Conservation (phyloP, 179 eudicot species). For the Pouteria campechiana region DNA sequence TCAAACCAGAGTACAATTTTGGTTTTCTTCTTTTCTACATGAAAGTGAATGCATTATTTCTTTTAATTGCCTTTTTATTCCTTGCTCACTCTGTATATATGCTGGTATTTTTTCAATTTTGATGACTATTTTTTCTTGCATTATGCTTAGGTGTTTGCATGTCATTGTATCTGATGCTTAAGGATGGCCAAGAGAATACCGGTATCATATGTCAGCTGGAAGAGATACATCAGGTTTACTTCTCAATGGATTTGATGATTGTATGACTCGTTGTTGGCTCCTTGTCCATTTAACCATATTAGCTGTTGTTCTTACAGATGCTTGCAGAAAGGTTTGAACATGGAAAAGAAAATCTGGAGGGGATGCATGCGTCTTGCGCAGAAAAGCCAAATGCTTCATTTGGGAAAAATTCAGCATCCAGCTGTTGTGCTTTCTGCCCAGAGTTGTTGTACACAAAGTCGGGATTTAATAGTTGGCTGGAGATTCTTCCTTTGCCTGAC, state of each 20-base stretch:
- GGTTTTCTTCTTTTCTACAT: too few relatives aligned
- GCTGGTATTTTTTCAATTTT: too few relatives aligned
- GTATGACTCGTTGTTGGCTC: not conserved
- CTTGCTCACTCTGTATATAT: too few relatives aligned
- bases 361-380: constrained; percentile 10
- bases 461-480: constrained; percentile 59
- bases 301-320: constrained; percentile 26
- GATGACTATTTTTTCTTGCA: not conserved
- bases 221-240: constrained; percentile 69
- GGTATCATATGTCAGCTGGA: constrained; percentile 34
- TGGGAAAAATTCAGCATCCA: too few relatives aligned
- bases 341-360: constrained; percentile 45
- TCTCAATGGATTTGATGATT: not conserved
- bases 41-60: too few relatives aligned
- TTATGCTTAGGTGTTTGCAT: constrained; percentile 48
- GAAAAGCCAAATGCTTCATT: constrained; percentile 15
- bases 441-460: constrained; percentile 29
- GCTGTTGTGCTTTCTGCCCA: constrained; percentile 56
- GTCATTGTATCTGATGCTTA: constrained; percentile 39
- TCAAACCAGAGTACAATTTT: too few relatives aligned
- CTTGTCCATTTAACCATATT: not conserved
- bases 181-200: constrained; percentile 17
- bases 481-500: constrained; percentile 49
- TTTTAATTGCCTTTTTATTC: too few relatives aligned
- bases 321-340: constrained; percentile 38